A percentile compares a stretch with the other conserved stretches of the same genome.
phyloP scores from a whole-genome alignment of 2,329 filamentous ascomycete genomes.

The Fusarium dlaminii region DNA sequence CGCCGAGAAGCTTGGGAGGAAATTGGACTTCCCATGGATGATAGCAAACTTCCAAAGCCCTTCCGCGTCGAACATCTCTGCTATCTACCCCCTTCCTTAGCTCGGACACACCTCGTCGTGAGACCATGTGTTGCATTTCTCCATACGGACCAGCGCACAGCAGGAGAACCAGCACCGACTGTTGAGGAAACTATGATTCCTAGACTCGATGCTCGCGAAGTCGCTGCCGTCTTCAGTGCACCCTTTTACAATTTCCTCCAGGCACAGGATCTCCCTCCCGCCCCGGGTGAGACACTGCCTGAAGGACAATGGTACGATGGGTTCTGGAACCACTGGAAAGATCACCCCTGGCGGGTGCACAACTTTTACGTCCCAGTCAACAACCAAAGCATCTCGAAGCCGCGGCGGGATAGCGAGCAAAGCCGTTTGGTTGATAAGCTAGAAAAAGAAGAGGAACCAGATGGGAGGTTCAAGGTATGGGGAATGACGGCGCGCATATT shows the following conservation, averaged over 20 bases:
- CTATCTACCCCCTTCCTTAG: slow-evolving; percentile 79
- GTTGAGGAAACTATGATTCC: slow-evolving; percentile 80
- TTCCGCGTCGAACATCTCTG: slow-evolving; percentile 91
- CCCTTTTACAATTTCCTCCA: slow-evolving; percentile 86
- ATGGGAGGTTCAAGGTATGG: slow-evolving; percentile 82
- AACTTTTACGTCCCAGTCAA: slow-evolving; percentile 89
- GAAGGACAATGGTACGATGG: slow-evolving; percentile 85
- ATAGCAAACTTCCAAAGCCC: slow-evolving; percentile 74
- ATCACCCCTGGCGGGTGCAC: slow-evolving; percentile 83
- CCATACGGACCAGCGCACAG: slow-evolving; percentile 64
- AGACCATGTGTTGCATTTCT: slow-evolving; percentile 82
- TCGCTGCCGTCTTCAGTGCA: slow-evolving; percentile 92
- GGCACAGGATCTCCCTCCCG: slow-evolving; percentile 63
- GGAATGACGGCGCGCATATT: slow-evolving; percentile 94
- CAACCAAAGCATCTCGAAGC: slow-evolving; percentile 73
- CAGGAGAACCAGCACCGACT: slow-evolving; percentile 49
- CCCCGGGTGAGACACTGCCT: slow-evolving; percentile 51
- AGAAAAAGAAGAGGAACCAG: slow-evolving; percentile 58
- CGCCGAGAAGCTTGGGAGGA: slow-evolving; percentile 92
- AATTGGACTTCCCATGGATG: slow-evolving; percentile 83
- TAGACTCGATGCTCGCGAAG: slow-evolving; percentile 85
- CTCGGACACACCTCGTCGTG: slow-evolving; percentile 77
- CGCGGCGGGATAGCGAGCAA: slow-evolving; percentile 55
- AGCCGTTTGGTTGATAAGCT: slow-evolving; percentile 55
- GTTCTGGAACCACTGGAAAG: slow-evolving; percentile 81